phyloP scores from a whole-genome alignment of 2,329 filamentous ascomycete species.

The Aspergillus fumigatiaffinis region DNA sequence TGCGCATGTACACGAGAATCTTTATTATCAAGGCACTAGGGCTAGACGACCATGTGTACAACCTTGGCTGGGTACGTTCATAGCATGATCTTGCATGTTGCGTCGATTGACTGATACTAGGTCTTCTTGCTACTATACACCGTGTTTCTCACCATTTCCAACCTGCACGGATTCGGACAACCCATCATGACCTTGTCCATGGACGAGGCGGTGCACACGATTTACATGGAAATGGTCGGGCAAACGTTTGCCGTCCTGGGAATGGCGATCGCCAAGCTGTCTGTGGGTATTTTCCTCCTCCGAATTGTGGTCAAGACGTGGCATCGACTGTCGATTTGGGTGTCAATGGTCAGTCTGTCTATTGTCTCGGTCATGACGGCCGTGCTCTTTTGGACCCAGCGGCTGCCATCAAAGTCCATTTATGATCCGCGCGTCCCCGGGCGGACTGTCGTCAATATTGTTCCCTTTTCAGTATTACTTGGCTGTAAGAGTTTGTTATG shows the following conservation, averaged over 20 bases:
- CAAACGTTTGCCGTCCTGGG: conserved; percentile 38
- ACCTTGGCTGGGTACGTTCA: conserved; percentile 26
- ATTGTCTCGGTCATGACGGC: conserved; percentile 20
- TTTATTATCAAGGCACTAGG: conserved; percentile 33
- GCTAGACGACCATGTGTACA: conserved; percentile 33
- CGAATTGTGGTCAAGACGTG: conserved; percentile 32
- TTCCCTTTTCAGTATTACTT: conserved; percentile 11
- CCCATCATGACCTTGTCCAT: conserved; percentile 17
- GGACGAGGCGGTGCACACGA: conserved; percentile 23
- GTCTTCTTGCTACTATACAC: conserved; percentile 26
- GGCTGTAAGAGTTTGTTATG: conserved; percentile 9
- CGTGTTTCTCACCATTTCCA: conserved; percentile 29
- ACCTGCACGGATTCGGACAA: conserved; percentile 34
- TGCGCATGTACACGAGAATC: conserved; percentile 22
- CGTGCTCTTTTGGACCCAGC: conserved; percentile 14
- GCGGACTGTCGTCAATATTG: conserved; percentile 9
- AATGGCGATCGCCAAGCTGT: conserved; percentile 39
- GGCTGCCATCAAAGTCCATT: conserved; percentile 8
- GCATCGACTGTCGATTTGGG: conserved; percentile 38
- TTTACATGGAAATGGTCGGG: conserved; percentile 20
- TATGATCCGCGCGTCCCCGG: conserved; percentile 16
- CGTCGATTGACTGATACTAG: conserved; percentile 2
- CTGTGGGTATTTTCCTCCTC: conserved; percentile 39
- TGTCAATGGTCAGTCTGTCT: conserved; percentile 16
- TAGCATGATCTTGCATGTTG: not conserved